Percentiles rank a stretch among this genome's conserved stretches.
These are phyloP conservation scores for Russula emetica DNA, from an alignment of 768 basidiomycete species.

Conservation along the genomic window DNA sequence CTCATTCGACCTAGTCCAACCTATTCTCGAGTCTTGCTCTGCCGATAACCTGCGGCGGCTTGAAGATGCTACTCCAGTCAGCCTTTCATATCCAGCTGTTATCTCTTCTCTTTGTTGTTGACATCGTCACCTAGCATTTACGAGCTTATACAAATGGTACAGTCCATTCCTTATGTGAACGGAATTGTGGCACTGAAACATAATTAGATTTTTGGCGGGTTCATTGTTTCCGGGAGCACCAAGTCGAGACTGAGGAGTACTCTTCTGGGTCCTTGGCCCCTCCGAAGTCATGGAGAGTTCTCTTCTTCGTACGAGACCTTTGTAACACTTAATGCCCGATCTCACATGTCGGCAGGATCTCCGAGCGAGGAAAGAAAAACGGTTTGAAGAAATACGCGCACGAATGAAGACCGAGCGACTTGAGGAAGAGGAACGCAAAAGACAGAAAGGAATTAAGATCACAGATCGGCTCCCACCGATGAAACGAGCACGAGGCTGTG, in stretches of 20 bases:
- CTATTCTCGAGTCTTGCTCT: slow-evolving; percentile 69
- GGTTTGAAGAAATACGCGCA: slow-evolving; percentile 58
- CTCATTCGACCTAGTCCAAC: slow-evolving; percentile 61
- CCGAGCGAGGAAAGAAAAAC: slow-evolving; percentile 54
- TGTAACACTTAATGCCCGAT: slow-evolving; percentile 18
- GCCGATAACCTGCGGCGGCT: slow-evolving; percentile 64
- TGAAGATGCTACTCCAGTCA: slow-evolving; percentile 67
- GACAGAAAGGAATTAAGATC: slow-evolving; percentile 68
- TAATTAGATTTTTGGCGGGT: slow-evolving; percentile 28
- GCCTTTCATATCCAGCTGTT: slow-evolving; percentile 29
- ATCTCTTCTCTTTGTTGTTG: slow-evolving; percentile 8
- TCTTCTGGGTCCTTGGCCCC: slow-evolving; percentile 1
- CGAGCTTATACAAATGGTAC: slow-evolving; percentile 28
- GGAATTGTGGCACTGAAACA: slow-evolving; percentile 3
- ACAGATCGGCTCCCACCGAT: slow-evolving; percentile 64
- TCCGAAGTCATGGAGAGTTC: slow-evolving; percentile 23
- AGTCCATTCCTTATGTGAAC: not conserved
- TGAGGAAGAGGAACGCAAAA: slow-evolving; percentile 71
- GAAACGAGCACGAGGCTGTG: slow-evolving; percentile 61
- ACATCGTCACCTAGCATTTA: slow-evolving; percentile 22
- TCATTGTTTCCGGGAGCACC: slow-evolving; percentile 22
- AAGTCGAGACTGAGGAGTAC: slow-evolving; percentile 13
- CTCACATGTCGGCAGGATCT: slow-evolving; percentile 31
- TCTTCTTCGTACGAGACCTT: slow-evolving; percentile 24
- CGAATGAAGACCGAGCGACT: slow-evolving; percentile 62